Percentiles rank a stretch among this genome's conserved stretches.
Conservation (phyloP, 148 eudicot species). For the Gaultheria prostrata region DNA sequence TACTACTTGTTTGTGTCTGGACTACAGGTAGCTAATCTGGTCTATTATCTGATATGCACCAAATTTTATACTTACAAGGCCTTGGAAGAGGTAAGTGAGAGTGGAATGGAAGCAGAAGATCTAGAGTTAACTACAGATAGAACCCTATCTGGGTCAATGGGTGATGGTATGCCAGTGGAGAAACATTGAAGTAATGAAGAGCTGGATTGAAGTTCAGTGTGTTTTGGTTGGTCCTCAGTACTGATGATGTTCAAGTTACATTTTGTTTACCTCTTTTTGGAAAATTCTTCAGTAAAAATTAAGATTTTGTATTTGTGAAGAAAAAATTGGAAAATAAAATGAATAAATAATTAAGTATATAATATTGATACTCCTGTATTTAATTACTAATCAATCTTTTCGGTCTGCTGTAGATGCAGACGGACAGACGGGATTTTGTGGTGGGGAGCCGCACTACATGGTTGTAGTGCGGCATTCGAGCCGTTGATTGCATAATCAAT, state of each 20-base stretch:
- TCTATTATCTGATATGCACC: background rate
- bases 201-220: background rate
- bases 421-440: no score
- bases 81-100: background rate
- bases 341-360: background rate
- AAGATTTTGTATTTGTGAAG: background rate
- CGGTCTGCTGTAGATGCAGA: no score
- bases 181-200: background rate
- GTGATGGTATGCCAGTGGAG: background rate
- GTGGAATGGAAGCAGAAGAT: background rate
- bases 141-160: background rate
- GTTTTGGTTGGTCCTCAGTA: background rate
- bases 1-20: conserved; percentile 40
- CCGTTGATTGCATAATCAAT: no score
- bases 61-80: background rate
- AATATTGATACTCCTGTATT: no score
- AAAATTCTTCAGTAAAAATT: background rate
- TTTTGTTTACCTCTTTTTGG: background rate
- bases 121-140: background rate
- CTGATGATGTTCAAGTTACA: background rate
- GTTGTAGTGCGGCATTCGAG: no score
- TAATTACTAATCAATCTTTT: no score
- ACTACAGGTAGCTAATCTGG: conserved; percentile 30
- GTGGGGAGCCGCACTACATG: no score
- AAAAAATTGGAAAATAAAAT: background rate